These are phyloP conservation scores for Rhododendron mucronatum DNA, from an alignment of 148 eudicot genomes.

Conservation along the genomic window DNA sequence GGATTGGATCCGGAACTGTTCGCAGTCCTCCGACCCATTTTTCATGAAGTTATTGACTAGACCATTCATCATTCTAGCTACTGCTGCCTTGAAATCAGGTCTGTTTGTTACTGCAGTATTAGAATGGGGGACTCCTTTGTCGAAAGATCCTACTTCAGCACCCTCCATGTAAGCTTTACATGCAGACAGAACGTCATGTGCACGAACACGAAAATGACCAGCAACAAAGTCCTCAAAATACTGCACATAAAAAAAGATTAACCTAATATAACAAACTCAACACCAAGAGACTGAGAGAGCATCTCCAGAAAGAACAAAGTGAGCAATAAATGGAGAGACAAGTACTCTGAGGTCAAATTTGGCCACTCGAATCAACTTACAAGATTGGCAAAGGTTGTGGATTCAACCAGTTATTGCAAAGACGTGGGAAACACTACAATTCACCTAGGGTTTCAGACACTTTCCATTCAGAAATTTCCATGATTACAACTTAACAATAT, in stretches of 20 bases:
- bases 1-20: slow-evolving; percentile 32
- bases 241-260: slow-evolving; percentile 36
- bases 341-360: neutral
- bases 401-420: neutral
- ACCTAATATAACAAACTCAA: neutral
- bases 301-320: neutral
- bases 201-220: slow-evolving; percentile 55
- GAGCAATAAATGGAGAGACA: neutral
- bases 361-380: neutral
- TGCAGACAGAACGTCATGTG: slow-evolving; percentile 52
- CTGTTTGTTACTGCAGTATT: neutral
- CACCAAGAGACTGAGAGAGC: neutral
- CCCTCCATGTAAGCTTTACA: slow-evolving; percentile 66
- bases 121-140: neutral
- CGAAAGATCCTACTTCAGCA: slow-evolving; percentile 47
- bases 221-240: slow-evolving; percentile 68
- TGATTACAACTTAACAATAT: neutral
- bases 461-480: neutral
- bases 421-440: neutral
- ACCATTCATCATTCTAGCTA: slow-evolving; percentile 35
- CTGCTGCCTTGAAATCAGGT: slow-evolving; percentile 16
- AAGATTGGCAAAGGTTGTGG: neutral
- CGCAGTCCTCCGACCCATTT: slow-evolving; percentile 53
- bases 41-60: slow-evolving; percentile 36
- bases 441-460: neutral